Base-by-base conservation (phyloP, 768 basidiomycete species). In the Auriscalpium vulgare region DNA sequence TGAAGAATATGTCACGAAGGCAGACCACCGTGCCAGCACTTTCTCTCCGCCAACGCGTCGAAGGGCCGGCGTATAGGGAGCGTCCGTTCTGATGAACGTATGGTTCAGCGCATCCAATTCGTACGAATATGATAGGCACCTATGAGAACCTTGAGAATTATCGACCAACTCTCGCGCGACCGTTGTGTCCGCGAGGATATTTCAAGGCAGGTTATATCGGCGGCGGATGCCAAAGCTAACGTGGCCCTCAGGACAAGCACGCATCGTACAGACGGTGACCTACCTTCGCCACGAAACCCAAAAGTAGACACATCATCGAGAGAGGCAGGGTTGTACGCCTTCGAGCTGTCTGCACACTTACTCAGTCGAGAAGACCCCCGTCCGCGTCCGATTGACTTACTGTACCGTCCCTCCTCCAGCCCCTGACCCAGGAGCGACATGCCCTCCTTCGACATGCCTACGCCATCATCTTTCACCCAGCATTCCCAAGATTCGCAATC, bases 271-370 rank as follows among this genome's bases (percentile, higher is more conserved):
- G n/a, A 11, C 23, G 19, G 21, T 57, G n/a, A 34, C 59, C 16
- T 63, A 90, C 94, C 93, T 87, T 97, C 95, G 38, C 95, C 94
- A 62, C 95, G 82, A 71, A 92, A 95, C 0, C 95, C 94, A 71
- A 93, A 95, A 3, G 87, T 87, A 13, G 78, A 76, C 43, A 78
- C 62, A 4, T 76, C 69, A 54, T 77, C 76, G 52, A 85, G 65
- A 1, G 79, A 75, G 50, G 75, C 73, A 40, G 73, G 67, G 1
- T 71, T 70, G 66, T 85, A 84, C 21, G 77, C 75, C 69, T 93
- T 93, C 4, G 89, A 91, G 5, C 87, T 86, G 57, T 77, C 90
- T 92, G 65, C 36, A 53, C 23, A 37, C 54, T n/a, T n/a, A 16
- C 40, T 36, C 17, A 36, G 37, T 54, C 36, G 34, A 29, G 17